Evolutionary conservation across 2,329 filamentous ascomycete genomes (phyloP).

Genomic region (Penicillium sp.): DNA sequence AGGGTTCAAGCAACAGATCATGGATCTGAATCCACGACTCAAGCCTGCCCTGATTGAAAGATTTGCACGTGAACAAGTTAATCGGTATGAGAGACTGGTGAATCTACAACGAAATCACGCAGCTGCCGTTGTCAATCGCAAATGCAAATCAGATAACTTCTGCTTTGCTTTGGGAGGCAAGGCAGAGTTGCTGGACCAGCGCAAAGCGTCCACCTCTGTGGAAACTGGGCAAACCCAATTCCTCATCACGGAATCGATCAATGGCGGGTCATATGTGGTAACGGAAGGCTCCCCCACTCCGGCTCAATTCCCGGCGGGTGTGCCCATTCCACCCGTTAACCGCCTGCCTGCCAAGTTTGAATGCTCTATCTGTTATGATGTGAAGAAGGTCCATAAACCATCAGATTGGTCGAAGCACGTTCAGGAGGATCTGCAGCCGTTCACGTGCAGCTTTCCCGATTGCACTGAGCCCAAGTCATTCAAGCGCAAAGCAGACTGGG

Average conservation of each 20-base stretch:
- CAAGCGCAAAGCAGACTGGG: conserved; percentile 95
- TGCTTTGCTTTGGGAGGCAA: conserved; percentile 70
- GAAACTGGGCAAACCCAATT: conserved; percentile 59
- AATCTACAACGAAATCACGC: conserved; percentile 70
- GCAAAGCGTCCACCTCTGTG: conserved; percentile 51
- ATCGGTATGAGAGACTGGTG: conserved; percentile 75
- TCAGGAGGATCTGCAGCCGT: conserved; percentile 89
- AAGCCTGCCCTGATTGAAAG: conserved; percentile 71
- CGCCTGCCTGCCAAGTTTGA: conserved; percentile 84
- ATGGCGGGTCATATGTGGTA: conserved; percentile 61
- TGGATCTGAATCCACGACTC: conserved; percentile 72
- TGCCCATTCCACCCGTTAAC: conserved; percentile 76
- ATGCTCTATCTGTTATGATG: conserved; percentile 81
- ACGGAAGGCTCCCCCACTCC: conserved; percentile 68
- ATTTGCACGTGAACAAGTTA: conserved; percentile 76
- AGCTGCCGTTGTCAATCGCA: conserved; percentile 54
- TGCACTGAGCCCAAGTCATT: conserved; percentile 87
- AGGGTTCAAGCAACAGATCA: conserved; percentile 75
- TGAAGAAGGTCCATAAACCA: conserved; percentile 84
- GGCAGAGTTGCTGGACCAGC: conserved; percentile 61
- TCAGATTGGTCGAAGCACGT: conserved; percentile 98
- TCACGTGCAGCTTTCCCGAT: conserved; percentile 84
- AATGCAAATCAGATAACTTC: conserved; percentile 61
- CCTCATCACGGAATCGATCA: conserved; percentile 55
- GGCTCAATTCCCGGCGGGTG: conserved; percentile 76